These are phyloP conservation scores for Leccinum angustisporum DNA, from an alignment of 1,284 basidiomycete genomes.

Conservation along the genomic window DNA sequence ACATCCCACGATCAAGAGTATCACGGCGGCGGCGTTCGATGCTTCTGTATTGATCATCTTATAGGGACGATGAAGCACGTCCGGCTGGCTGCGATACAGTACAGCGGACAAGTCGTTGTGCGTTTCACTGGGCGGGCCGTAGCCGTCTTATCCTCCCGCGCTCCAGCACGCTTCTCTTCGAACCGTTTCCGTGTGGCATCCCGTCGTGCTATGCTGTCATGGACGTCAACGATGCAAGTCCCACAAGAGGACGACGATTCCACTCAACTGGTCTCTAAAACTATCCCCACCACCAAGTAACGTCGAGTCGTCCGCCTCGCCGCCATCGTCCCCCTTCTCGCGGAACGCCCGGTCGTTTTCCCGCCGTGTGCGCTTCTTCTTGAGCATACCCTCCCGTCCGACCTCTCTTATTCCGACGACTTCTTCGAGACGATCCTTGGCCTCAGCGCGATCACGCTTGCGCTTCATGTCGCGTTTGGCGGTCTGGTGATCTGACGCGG, in stretches of 20 bases:
- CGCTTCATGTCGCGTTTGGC: conserved; percentile 56
- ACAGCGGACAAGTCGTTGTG: no score
- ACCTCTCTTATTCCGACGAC: conserved; percentile 71
- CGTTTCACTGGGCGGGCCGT: conserved; percentile 30
- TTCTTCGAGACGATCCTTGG: conserved; percentile 69
- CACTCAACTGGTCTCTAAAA: conserved; percentile 60
- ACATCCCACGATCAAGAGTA: conserved; percentile 78
- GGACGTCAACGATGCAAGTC: conserved; percentile 10
- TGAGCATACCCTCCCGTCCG: conserved; percentile 70
- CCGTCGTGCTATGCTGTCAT: conserved; percentile 58
- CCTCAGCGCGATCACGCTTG: conserved; percentile 64
- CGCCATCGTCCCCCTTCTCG: conserved; percentile 69
- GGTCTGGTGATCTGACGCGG: conserved; percentile 45
- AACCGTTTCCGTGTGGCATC: conserved; percentile 61
- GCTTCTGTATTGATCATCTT: conserved; percentile 37
- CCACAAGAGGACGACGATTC: conserved; percentile 26
- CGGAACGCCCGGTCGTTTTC: conserved; percentile 65
- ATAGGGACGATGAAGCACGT: no score
- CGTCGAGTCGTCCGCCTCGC: conserved; percentile 66
- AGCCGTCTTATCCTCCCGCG: conserved; percentile 47
- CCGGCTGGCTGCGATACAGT: no score
- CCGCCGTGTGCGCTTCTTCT: conserved; percentile 68
- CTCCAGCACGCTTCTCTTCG: conserved; percentile 45
- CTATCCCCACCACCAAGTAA: conserved; percentile 74
- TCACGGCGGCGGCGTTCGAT: conserved; percentile 86